These are phyloP conservation scores for Laguncularia racemosa DNA, from an alignment of 345 rosid genomes.

Conservation along the genomic window DNA sequence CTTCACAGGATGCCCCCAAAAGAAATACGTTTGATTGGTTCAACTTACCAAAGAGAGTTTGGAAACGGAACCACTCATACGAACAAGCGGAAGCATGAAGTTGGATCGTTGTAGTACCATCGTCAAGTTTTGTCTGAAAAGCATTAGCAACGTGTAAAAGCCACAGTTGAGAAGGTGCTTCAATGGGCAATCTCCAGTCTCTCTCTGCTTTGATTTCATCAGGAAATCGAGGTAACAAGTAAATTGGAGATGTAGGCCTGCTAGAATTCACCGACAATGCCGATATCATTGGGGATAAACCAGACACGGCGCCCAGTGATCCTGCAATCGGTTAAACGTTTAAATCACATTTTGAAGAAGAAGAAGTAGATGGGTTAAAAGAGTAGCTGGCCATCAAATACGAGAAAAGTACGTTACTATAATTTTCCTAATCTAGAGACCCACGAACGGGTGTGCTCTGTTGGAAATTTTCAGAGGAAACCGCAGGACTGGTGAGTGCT, in stretches of 20 bases:
- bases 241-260: slow-evolving; percentile 60
- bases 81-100: slow-evolving; percentile 66
- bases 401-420: too few species aligned
- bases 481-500: too few species aligned
- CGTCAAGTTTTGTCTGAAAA: slow-evolving; percentile 31
- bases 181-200: slow-evolving; percentile 74
- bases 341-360: neutral
- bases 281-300: slow-evolving; percentile 85
- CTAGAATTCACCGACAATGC: slow-evolving; percentile 76
- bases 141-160: slow-evolving; percentile 72
- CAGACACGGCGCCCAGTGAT: slow-evolving; percentile 65
- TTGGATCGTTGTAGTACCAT: slow-evolving; percentile 46
- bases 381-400: too few species aligned
- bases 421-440: too few species aligned
- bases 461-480: too few species aligned
- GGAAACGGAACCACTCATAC: slow-evolving; percentile 83
- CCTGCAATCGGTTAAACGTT: slow-evolving; percentile 28
- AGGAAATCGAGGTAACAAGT: slow-evolving; percentile 67
- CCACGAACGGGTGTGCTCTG: too few species aligned
- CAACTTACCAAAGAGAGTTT: slow-evolving; percentile 59
- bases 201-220: slow-evolving; percentile 18
- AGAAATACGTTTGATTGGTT: neutral
- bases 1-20: neutral
- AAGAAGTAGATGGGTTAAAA: too few species aligned
- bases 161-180: slow-evolving; percentile 74